Percentiles rank a stretch among this genome's conserved stretches.
Evolutionary conservation across 192 early-diverging fungal genomes (phyloP).

Genomic region (Coemansia sp.): DNA sequence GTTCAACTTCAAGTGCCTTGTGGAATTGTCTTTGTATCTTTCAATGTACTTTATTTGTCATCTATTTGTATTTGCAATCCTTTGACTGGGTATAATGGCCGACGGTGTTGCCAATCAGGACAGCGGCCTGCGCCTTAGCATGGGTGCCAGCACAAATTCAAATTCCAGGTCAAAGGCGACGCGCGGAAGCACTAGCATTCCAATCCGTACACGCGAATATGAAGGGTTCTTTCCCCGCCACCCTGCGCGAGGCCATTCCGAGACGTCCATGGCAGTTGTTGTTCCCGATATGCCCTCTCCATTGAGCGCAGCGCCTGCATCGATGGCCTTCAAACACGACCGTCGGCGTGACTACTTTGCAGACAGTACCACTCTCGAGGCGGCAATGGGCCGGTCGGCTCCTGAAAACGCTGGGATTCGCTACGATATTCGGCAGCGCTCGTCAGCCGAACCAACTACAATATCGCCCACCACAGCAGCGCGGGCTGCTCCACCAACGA

Average conservation of each 20-base stretch:
- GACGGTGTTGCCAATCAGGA: background rate
- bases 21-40: too few relatives aligned
- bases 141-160: conserved; percentile 13
- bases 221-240: conserved; percentile 37
- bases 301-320: conserved; percentile 39
- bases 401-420: conserved; percentile 35
- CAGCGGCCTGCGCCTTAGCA: conserved; percentile 7
- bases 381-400: conserved; percentile 42
- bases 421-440: conserved; percentile 35
- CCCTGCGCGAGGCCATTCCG: conserved; percentile 36
- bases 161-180: conserved; percentile 1
- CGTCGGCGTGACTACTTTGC: conserved; percentile 50
- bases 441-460: conserved; percentile 22
- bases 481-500: conserved; percentile 12
- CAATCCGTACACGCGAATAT: conserved; percentile 22
- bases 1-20: too few relatives aligned
- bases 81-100: conserved; percentile 4
- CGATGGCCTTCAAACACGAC: conserved; percentile 42
- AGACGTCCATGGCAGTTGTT: conserved; percentile 39
- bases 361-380: conserved; percentile 36
- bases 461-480: conserved; percentile 6
- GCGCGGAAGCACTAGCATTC: background rate
- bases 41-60: background rate
- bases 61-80: background rate
- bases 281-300: conserved; percentile 41